These are phyloP conservation scores for Trichophaea hybrida DNA, from an alignment of 2,329 filamentous ascomycete species.

Conservation along the genomic window DNA sequence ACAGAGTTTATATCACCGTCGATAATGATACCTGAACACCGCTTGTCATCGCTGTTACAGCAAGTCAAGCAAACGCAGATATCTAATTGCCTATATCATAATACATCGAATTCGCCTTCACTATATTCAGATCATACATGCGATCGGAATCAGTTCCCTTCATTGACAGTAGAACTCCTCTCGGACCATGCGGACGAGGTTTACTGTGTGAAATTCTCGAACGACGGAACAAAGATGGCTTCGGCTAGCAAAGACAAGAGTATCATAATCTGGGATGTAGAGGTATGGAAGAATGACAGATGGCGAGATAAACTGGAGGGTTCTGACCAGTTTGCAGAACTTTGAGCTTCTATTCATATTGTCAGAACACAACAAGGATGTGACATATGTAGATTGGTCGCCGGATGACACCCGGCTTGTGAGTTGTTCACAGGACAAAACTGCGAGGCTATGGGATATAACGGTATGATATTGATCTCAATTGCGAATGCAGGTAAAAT, in stretches of 20 bases:
- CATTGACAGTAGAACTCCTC: constrained; percentile 55
- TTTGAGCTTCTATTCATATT: constrained; percentile 53
- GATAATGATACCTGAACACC: constrained; percentile 89
- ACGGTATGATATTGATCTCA: constrained; percentile 37
- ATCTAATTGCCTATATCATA: constrained; percentile 74
- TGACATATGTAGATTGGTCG: constrained; percentile 78
- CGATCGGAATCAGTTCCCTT: constrained; percentile 64
- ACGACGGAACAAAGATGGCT: constrained; percentile 68
- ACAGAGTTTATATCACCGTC: constrained; percentile 81
- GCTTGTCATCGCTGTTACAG: constrained; percentile 64
- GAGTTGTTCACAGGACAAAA: constrained; percentile 62
- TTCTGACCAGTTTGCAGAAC: constrained; percentile 30
- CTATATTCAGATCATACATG: constrained; percentile 82
- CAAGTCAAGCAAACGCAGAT: constrained; percentile 78
- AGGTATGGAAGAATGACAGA: constrained; percentile 16
- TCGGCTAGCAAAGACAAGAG: constrained; percentile 62
- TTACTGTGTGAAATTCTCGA: constrained; percentile 83
- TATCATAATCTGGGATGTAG: constrained; percentile 70
- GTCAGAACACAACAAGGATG: constrained; percentile 51
- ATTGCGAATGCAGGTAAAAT: not conserved
- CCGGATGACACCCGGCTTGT: constrained; percentile 78
- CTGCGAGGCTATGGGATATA: constrained; percentile 61
- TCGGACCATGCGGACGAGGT: constrained; percentile 65
- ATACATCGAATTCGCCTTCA: constrained; percentile 60
- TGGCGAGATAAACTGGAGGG: not conserved